Evolutionary conservation across 2,329 filamentous ascomycete genomes (phyloP), one percentile per base, ranked within the genome.

Genomic region (Reticulascus tulasneorum): DNA sequence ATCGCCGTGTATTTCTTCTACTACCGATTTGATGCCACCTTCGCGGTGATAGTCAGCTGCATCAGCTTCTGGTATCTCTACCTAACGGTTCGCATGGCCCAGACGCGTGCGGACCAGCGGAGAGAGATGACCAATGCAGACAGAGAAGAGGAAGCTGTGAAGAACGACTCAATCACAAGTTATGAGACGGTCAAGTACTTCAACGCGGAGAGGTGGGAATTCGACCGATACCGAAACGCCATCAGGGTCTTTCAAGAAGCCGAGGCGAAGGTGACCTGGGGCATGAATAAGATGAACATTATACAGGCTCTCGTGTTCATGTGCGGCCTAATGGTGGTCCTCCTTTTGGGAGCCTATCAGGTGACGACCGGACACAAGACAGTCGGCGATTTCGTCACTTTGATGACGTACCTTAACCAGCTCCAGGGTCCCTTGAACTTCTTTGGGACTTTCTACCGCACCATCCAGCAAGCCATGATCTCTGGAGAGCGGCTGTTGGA

Each of bases 81-180:
- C 62, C 78, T 97, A 55, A 98, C 93, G 7, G 88, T 98, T 50
- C 86, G 90, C 47, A 89, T 98, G 84, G 91, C 93, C 12, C 85
- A 91, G 44, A 95, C 89, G 68, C 78, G 93, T 50, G 87, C 90
- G 7, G 87, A 94, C 52, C 87, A 95, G 52, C 81, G 93, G 51
- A 79, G 93, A 42, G 79, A 91, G 54, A 96, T 96, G 84, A 91
- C 91, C 33, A 97, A 96, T 56, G 87, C 89, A 11, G 89, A 93
- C 49, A 78, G 93, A 45, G 89, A 96, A 63, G 89, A 96, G 63
- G 91, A 96, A 61, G 93, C 93, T 7, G 89, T 97, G 49, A 97
- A 97, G 64, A 97, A 96, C 56, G 93, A 98, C 60, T 97, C 93
- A 1, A 93, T 98, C 69, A 89, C 93, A 44, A 94, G 89, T n/a